Conservation (phyloP, 2,329 filamentous ascomycete genomes). For the Magnaporthales sp. region DNA sequence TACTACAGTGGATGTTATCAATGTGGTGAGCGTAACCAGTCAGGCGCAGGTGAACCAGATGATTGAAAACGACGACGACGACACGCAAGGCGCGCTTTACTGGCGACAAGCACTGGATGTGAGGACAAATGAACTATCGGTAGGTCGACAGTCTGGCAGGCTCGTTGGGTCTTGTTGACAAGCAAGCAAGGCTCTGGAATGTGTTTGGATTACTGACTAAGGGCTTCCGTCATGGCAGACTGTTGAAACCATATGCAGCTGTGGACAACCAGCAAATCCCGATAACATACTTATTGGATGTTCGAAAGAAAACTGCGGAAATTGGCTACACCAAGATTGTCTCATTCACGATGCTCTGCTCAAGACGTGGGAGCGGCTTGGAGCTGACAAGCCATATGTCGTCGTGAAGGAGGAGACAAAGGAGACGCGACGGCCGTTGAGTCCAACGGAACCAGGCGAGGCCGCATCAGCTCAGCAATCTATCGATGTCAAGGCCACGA, state of each 20-base stretch:
- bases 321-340: constrained; percentile 57
- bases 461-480: constrained; percentile 40
- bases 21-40: constrained; percentile 60
- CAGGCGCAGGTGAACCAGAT: constrained; percentile 55
- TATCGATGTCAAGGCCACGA: constrained; percentile 42
- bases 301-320: constrained; percentile 41
- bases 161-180: background rate
- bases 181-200: background rate
- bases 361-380: constrained; percentile 39
- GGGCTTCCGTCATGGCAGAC: constrained; percentile 24
- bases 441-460: constrained; percentile 40
- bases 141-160: constrained; percentile 23
- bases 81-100: constrained; percentile 49
- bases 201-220: background rate
- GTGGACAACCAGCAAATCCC: constrained; percentile 51
- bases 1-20: constrained; percentile 59
- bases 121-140: constrained; percentile 47
- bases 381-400: constrained; percentile 40
- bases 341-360: constrained; percentile 46
- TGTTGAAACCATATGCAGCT: constrained; percentile 49
- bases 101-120: constrained; percentile 58
- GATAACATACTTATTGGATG: constrained; percentile 53
- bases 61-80: constrained; percentile 60
- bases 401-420: constrained; percentile 29
- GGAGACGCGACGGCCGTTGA: constrained; percentile 36